A percentile compares a stretch with the other conserved stretches of the same genome.
Conservation (phyloP, 495 filamentous ascomycete species). For the Tuber melanosporum region DNA sequence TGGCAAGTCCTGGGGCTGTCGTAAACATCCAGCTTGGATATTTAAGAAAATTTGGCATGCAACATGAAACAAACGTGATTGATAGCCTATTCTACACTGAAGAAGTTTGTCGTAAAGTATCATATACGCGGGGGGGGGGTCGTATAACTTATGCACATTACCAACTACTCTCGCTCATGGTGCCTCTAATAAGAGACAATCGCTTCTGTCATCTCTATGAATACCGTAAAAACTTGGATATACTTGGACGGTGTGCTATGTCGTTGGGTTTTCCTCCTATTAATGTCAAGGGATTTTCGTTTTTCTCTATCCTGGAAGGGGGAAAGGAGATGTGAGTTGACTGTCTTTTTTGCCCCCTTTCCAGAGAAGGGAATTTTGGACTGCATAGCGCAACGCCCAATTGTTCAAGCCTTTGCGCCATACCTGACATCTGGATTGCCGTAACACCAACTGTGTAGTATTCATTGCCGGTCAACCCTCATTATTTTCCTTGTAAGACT, state of each 20-base stretch:
- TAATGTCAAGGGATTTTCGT: no score
- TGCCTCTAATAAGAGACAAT: not conserved
- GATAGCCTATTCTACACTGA: not conserved
- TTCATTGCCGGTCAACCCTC: not conserved
- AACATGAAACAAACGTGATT: not conserved
- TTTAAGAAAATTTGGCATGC: not conserved
- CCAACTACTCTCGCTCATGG: not conserved
- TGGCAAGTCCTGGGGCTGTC: not conserved
- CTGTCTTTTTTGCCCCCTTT: no score
- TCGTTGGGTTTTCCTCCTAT: no score
- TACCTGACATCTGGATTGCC: no score
- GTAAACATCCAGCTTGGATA: not conserved
- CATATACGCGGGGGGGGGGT: not conserved
- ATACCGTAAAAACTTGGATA: no score
- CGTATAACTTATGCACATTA: not conserved
- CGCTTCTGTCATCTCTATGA: not conserved
- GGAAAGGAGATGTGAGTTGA: no score
- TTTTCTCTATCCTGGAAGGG: no score
- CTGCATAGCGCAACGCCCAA: no score
- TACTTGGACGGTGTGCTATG: no score
- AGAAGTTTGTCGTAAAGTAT: not conserved
- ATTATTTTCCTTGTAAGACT: not conserved
- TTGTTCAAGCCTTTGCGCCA: no score
- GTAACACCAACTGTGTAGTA: not conserved
- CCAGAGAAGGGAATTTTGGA: no score